Evolutionary conservation across 164 flowering plant genomes (phyloP).

Genomic region (Umbellularia californica): DNA sequence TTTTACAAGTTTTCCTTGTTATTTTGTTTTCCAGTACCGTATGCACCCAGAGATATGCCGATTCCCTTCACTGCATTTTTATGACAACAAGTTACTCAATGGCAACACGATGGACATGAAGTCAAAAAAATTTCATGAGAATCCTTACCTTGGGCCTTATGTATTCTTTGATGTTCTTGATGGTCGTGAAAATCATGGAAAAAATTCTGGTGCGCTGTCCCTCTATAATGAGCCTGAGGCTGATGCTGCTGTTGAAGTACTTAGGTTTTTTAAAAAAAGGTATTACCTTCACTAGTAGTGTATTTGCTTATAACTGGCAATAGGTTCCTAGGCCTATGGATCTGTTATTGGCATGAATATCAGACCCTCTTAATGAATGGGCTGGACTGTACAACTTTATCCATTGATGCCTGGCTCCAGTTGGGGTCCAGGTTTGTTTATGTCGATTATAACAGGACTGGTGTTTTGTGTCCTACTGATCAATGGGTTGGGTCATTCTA

Average conservation of each 20-base stretch:
- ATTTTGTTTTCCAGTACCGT: slow-evolving; percentile 63
- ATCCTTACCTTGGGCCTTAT: slow-evolving; percentile 69
- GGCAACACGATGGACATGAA: slow-evolving; percentile 56
- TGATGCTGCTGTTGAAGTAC: slow-evolving; percentile 76
- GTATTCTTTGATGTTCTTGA: slow-evolving; percentile 80
- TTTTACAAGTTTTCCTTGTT: neutral
- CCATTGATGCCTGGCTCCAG: neutral
- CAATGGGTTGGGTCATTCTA: neutral
- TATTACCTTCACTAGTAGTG: slow-evolving; percentile 13
- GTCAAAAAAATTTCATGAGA: slow-evolving; percentile 68
- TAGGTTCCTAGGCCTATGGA: too few species aligned
- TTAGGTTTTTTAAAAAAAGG: slow-evolving; percentile 68
- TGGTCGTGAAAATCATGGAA: slow-evolving; percentile 69
- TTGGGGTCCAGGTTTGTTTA: neutral
- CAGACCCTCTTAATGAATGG: neutral
- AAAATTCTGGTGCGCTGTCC: slow-evolving; percentile 54
- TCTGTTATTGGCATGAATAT: neutral
- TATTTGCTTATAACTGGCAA: neutral
- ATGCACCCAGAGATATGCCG: slow-evolving; percentile 97
- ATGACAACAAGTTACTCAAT: slow-evolving; percentile 73
- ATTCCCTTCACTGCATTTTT: slow-evolving; percentile 90
- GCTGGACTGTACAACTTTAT: neutral
- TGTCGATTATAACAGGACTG: neutral
- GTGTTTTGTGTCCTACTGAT: neutral
- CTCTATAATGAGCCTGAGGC: slow-evolving; percentile 82